Base-by-base conservation (phyloP, 345 rosid species). In the Atalantia buxifolia region DNA sequence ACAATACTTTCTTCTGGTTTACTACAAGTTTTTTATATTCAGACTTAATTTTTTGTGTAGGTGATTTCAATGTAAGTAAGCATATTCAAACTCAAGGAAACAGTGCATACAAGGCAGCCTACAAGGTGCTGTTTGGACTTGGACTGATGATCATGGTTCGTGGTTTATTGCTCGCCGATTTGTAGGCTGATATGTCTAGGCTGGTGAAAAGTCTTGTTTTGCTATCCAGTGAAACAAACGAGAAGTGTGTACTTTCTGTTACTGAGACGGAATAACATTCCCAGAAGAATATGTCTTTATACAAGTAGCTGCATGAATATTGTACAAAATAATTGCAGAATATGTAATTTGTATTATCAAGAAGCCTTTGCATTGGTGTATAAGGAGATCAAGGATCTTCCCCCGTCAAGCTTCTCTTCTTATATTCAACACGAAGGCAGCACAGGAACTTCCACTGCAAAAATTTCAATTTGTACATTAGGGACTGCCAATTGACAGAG, bases 1-100 rank as follows among this genome's bases (percentile, higher is more conserved):
- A 30, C 6, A 5, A 7, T 21, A 0, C 31, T 24, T 70, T 60
- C 8, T 45, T 62, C 14, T 25, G 7, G 61, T 19, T 19, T 21
- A 40, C n/a, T 9, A 24, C 4, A 69, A 21, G 62, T 24, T 4
- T 69, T 9, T 61, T 19, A 57, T 27, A 60, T 72, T 14, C 13
- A 28, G n/a, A 2, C n/a, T 53, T 1, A 18, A 48, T 30, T 0
- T 74, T 67, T 21, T 40, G n/a, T 79, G 76, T 79, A 94, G 99
- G 97, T 61, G 19, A 87, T 81, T 92, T 96, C 83, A 76, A 92
- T 48, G 98, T 94, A 71, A 74, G 81, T 0, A 88, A 91, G 80
- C 97, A 90, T 81, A 74, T 93, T 35, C 80, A 88, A 83, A 85
- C 83, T 48, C 89, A 87, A 79, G 85, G 53, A 80, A 81, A 61